Base-by-base conservation (phyloP, 2,329 filamentous ascomycete species). In the Beauveria varroae region DNA sequence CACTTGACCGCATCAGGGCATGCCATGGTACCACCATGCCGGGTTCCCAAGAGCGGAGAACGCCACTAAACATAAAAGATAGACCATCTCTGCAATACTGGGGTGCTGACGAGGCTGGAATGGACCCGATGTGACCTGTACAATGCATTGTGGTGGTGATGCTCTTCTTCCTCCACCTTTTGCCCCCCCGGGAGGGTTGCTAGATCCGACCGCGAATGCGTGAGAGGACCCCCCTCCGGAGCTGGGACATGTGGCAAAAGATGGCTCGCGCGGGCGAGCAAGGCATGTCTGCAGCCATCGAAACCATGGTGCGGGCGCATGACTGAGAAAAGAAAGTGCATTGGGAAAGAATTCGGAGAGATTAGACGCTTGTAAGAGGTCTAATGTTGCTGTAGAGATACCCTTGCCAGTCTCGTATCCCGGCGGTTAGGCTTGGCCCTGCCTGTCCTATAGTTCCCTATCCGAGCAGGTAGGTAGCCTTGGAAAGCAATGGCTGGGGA, bases 91-190 rank as follows among this genome's bases (percentile, higher is more conserved):
- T 41, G 41, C 14, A 16, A 28, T 46, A 59, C 57, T 49, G 57
- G 57, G 57, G 47, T 52, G 18, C 47, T 43, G 57, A 47, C 41
- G 37, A 44, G 44, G 26, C 57, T 59, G 57, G 57, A 59, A 59
- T 59, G 46, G 34, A 37, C 34, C 34, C 44, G 22, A 51, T 44
- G n/a, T 52, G 57, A 52, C 57, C 28, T 59, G 47, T 59, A 59
- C 57, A 59, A 59, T 59, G 57, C 57, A 59, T 59, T 59, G 57
- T 59, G 57, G 49, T 59, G 30, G 30, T 20, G 26, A 28, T 24
- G 24, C 46, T 24, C 28, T 28, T 24, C 16, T 26, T 50, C 47
- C 46, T 24, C 46, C 46, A 18, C 40, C 53, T 12, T 12, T 37
- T 3, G 12, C 12, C 34, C 34, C 34, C 30, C 12, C 12, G 30